A percentile compares a stretch with the other conserved stretches of the same genome.
These are phyloP conservation scores for Penicillium tannophilum DNA, from an alignment of 495 filamentous ascomycete species.

Conservation along the genomic window DNA sequence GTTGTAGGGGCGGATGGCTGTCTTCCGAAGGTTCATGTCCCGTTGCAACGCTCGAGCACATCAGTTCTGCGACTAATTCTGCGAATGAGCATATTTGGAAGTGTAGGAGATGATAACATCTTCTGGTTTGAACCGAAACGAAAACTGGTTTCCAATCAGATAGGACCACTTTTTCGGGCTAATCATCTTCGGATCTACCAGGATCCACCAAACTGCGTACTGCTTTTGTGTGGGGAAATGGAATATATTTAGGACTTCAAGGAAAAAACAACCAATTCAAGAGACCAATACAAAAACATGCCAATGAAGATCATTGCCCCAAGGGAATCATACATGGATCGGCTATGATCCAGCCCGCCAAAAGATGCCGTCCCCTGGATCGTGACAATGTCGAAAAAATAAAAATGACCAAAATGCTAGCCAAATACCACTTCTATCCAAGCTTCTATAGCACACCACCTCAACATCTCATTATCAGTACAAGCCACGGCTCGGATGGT, in stretches of 20 bases:
- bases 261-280: neutral
- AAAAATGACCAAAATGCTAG: conserved; percentile 7
- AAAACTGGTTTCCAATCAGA: neutral
- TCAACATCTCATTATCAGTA: conserved; percentile 13
- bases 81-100: neutral
- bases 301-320: conserved; percentile 1
- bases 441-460: conserved; percentile 17
- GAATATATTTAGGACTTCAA: neutral
- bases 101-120: no score
- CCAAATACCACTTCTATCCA: conserved; percentile 13
- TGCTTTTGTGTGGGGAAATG: neutral
- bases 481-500: conserved; percentile 11
- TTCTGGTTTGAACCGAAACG: neutral
- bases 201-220: neutral
- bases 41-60: conserved; percentile 13
- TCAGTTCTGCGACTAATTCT: neutral
- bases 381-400: conserved; percentile 11
- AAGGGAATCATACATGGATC: conserved; percentile 13
- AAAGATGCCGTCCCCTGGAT: conserved; percentile 9
- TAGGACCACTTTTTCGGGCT: no score
- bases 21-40: conserved; percentile 10
- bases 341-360: conserved; percentile 9
- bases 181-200: no score
- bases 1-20: conserved; percentile 9
- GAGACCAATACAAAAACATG: conserved; percentile 1